Evolutionary conservation across 169 alveolate species (phyloP), one percentile per base, ranked within the genome.

Genomic region (Plasmodium knowlesi): DNA sequence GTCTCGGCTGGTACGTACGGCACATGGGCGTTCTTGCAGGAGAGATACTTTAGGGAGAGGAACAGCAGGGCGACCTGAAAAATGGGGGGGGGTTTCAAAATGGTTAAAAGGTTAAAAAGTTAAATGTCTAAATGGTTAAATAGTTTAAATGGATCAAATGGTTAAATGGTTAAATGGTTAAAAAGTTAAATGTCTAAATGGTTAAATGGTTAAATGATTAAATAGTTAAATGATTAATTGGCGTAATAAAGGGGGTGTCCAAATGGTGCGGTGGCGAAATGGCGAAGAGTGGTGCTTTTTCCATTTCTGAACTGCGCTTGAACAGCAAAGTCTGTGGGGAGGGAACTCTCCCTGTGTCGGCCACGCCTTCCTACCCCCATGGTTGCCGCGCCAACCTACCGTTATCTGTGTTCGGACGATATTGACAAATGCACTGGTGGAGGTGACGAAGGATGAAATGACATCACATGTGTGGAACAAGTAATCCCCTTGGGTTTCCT

Each of bases 31-130:
- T 86, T 50, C 19, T 37, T n/a, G n/a, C 43, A 19, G 50, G 61
- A 22, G 50, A 74, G 43, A 37, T 34, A 53, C 28, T 50, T 86
- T 3, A 86, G 43, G 22, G 19, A 41, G 70, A 86, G 67, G 81
- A 86, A 86, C 22, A 86, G 34, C 3, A 86, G 37, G 19, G 67
- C 12, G 1, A 86, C 46, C 93, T 86, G 91, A 0, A 82, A 32
- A 32, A n/a, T n/a, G 39, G 39, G 39, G 32, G 61, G n/a, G 43
- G 41, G 28, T 32, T 32, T n/a, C n/a, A n/a, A n/a, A 32, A 32
- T 32, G 39, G 39, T 32, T 32, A 32, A 32, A 32, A n/a, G n/a
- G n/a, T n/a, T n/a, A n/a, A n/a, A n/a, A n/a, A n/a, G n/a, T n/a
- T n/a, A n/a, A n/a, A n/a, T n/a, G n/a, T n/a, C n/a, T n/a, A n/a